Percentiles rank a stretch among this genome's conserved stretches.
Evolutionary conservation across 768 basidiomycete species (phyloP).

Genomic region (Boletellus sp.): DNA sequence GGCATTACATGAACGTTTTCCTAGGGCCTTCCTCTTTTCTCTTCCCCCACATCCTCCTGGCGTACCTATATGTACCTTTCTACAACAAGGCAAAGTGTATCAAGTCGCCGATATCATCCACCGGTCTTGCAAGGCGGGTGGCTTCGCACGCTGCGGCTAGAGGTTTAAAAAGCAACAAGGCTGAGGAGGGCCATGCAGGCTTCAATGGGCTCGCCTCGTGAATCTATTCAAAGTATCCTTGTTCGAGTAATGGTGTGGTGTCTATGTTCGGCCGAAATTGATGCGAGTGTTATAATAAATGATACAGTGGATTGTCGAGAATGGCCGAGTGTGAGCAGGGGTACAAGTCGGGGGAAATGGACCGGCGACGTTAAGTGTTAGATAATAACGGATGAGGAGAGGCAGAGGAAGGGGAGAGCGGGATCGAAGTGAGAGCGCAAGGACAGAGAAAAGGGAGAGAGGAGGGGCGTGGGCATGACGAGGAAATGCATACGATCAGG

Average conservation of each 20-base stretch:
- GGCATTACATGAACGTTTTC: conserved; percentile 18
- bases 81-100: neutral
- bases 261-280: conserved; percentile 3
- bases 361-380: conserved; percentile 10
- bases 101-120: neutral
- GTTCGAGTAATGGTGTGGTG: neutral
- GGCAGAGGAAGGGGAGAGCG: conserved; percentile 10
- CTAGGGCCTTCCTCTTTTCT: neutral
- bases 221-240: neutral
- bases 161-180: neutral
- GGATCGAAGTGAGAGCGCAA: conserved; percentile 7
- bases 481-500: conserved; percentile 9
- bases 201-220: neutral
- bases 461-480: conserved; percentile 9
- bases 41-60: neutral
- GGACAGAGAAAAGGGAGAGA: conserved; percentile 11
- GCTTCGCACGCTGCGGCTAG: neutral
- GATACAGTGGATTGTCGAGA: conserved; percentile 4
- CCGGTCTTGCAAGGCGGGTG: neutral
- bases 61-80: conserved; percentile 7
- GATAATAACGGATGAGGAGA: conserved; percentile 6
- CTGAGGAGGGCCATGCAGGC: neutral
- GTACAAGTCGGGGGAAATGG: conserved; percentile 1
- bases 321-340: conserved; percentile 3
- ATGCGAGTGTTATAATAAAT: conserved; percentile 1